Percentiles rank a stretch among this genome's conserved stretches.
phyloP scores from a whole-genome alignment of 768 basidiomycete genomes.

The Collybia sp. region DNA sequence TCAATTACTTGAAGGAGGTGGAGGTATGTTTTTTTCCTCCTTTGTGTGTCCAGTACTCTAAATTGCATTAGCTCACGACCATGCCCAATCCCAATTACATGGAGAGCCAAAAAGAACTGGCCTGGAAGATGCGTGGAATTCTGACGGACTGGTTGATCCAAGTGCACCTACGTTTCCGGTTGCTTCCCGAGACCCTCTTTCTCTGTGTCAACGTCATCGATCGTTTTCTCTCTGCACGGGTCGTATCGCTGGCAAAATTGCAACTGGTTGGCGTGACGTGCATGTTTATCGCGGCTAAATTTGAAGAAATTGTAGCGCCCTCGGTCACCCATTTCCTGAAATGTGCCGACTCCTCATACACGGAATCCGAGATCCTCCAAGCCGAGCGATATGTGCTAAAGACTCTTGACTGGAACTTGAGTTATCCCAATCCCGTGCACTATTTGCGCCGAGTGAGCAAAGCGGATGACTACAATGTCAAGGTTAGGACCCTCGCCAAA shows the following conservation, averaged over 20 bases:
- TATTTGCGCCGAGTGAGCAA: conserved; percentile 91
- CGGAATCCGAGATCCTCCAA: conserved; percentile 64
- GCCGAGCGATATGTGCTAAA: conserved; percentile 89
- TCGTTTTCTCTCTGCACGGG: conserved; percentile 72
- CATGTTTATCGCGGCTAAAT: conserved; percentile 91
- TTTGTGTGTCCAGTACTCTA: conserved; percentile 7
- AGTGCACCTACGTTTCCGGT: conserved; percentile 88
- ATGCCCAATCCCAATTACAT: conserved; percentile 96
- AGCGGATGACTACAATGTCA: conserved; percentile 93
- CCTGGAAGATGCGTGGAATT: conserved; percentile 95
- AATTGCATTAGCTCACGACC: conserved; percentile 49
- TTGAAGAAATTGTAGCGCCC: conserved; percentile 93
- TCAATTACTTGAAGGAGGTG: conserved; percentile 82
- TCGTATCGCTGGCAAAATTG: conserved; percentile 86
- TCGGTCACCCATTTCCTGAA: conserved; percentile 86
- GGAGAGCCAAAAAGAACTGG: conserved; percentile 88
- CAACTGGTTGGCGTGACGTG: conserved; percentile 95
- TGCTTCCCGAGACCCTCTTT: conserved; percentile 94
- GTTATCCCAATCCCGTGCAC: conserved; percentile 92
- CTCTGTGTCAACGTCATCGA: conserved; percentile 91
- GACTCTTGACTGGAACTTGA: conserved; percentile 89
- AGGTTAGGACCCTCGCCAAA: conserved; percentile 88
- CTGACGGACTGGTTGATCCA: conserved; percentile 96
- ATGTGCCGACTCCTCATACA: conserved; percentile 84
- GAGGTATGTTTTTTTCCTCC: conserved; percentile 55